Percentiles rank a stretch among this genome's conserved stretches.
These are phyloP conservation scores for Ophiostoma fasciatum DNA, from an alignment of 2,329 filamentous ascomycete genomes.

Conservation along the genomic window DNA sequence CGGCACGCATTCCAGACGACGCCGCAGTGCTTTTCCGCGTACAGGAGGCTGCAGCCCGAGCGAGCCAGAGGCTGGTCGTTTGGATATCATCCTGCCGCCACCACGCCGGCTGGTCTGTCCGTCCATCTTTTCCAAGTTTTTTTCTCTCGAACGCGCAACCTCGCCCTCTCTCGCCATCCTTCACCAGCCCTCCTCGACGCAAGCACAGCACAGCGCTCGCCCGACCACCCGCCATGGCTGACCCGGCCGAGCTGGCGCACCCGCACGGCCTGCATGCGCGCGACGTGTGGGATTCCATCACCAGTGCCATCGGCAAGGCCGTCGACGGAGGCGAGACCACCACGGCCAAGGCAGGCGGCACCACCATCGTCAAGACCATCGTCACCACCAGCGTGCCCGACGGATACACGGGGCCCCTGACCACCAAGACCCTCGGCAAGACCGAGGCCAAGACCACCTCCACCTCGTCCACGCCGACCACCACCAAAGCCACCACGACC, in stretches of 20 bases:
- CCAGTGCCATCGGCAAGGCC: slow-evolving; percentile 9
- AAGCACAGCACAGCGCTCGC: too few relatives aligned
- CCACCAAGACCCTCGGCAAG: slow-evolving; percentile 3
- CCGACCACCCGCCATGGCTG: slow-evolving; percentile 7
- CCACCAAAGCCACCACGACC: not conserved
- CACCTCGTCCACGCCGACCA: slow-evolving; percentile 2
- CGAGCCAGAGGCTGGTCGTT: too few relatives aligned
- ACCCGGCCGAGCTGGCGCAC: not conserved
- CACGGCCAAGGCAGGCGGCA: not conserved
- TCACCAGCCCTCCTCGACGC: too few relatives aligned
- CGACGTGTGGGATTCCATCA: slow-evolving; percentile 10
- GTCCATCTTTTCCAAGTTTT: too few relatives aligned
- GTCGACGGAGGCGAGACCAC: slow-evolving; percentile 4
- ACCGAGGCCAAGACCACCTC: not conserved
- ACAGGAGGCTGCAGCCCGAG: too few relatives aligned
- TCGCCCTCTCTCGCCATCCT: too few relatives aligned
- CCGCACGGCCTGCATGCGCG: not conserved
- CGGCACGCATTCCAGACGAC: slow-evolving; percentile 5
- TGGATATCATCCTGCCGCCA: too few relatives aligned
- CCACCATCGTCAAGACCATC: slow-evolving; percentile 2
- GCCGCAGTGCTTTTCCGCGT: not conserved
- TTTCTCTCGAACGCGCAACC: too few relatives aligned
- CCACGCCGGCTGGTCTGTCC: too few relatives aligned
- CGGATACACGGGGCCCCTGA: slow-evolving; percentile 1
- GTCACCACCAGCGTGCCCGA: slow-evolving; percentile 1